Evolutionary conservation across 768 basidiomycete species (phyloP), one percentile per base, ranked within the genome.

Genomic region (Epithele typhae): DNA sequence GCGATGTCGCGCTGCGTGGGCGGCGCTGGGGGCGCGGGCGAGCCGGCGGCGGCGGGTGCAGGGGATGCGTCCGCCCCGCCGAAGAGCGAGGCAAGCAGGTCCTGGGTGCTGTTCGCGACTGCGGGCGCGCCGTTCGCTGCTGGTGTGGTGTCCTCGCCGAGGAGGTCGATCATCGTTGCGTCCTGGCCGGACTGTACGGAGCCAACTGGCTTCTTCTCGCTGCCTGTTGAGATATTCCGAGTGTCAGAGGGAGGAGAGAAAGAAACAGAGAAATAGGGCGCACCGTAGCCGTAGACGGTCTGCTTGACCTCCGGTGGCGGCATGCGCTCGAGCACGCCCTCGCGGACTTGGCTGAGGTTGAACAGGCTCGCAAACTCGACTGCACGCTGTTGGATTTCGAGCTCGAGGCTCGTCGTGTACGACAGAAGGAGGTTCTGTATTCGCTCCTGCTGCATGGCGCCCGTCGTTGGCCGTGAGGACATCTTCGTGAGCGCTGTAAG

Each of bases 261-360:
- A 44, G 25, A 27, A 23, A 18, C 30, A 36, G 10, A 7, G 5
- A 42, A 34, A 18, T 46, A 12, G 14, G 12, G 69, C 80, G 53
- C 55, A 94, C 92, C 89, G 49, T 87, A 77, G 37, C 92, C 96
- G 76, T 95, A 87, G 2, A 98, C 89, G 2, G 95, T 97, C n/a
- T 88, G 86, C 69, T 94, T 96, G 54, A 98, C 69, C 64, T 99
- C 96, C 2, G 96, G 96, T 5, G 92, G 88, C n/a, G 96, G 96
- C 96, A 99, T 99, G 45, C 92, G 79, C 70, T 99, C 96, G 49
- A 98, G 65, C 1, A 99, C 92, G 30, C 95, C 96, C 7, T 76
- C 74, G 49, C 79, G 75, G 18, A 88, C 68, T n/a, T 87, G 82
- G 5, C 84, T 84, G 7, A 91, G 67, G 23, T 75, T 79, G 62